phyloP scores from a whole-genome alignment of 2,329 filamentous ascomycete species.

The Ophiostoma australiae region DNA sequence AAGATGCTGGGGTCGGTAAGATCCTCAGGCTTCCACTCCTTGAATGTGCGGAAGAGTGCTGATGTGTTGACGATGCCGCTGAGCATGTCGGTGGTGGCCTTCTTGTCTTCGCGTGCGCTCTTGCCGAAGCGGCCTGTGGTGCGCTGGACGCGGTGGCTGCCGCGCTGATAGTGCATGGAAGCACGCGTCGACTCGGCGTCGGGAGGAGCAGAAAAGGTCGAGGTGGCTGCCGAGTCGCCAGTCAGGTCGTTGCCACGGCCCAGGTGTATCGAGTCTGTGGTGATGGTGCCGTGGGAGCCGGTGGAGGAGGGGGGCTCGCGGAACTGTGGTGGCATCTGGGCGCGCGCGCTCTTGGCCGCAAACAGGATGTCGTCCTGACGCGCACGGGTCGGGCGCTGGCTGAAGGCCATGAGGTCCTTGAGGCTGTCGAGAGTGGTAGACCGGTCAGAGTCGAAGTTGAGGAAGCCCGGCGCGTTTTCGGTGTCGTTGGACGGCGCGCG shows the following conservation, averaged over 20 bases:
- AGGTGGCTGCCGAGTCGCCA: conserved; percentile 18
- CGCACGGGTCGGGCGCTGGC: conserved; percentile 20
- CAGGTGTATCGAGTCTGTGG: conserved; percentile 24
- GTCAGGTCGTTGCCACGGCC: conserved; percentile 19
- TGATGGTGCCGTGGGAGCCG: conserved; percentile 29
- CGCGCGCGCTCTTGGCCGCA: conserved; percentile 26
- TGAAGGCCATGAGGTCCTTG: conserved; percentile 27
- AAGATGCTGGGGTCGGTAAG: not conserved
- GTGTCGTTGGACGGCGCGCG: conserved; percentile 3
- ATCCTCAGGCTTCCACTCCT: conserved; percentile 27
- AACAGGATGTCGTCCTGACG: conserved; percentile 39
- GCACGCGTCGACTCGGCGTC: conserved; percentile 29
- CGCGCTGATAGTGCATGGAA: conserved; percentile 23
- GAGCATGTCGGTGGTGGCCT: conserved; percentile 22
- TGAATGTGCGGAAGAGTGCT: conserved; percentile 28
- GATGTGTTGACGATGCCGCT: conserved; percentile 28
- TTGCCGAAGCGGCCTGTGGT: conserved; percentile 27
- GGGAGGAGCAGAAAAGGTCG: conserved; percentile 26
- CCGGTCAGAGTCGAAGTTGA: conserved; percentile 27
- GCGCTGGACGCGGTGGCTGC: conserved; percentile 25
- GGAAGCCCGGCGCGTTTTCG: conserved; percentile 14
- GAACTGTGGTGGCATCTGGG: conserved; percentile 27
- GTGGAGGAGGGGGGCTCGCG: conserved; percentile 29
- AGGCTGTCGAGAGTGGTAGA: conserved; percentile 27
- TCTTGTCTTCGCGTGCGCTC: conserved; percentile 15